Evolutionary conservation across 306 rosid genomes (phyloP).

Genomic region (Senna siamea): DNA sequence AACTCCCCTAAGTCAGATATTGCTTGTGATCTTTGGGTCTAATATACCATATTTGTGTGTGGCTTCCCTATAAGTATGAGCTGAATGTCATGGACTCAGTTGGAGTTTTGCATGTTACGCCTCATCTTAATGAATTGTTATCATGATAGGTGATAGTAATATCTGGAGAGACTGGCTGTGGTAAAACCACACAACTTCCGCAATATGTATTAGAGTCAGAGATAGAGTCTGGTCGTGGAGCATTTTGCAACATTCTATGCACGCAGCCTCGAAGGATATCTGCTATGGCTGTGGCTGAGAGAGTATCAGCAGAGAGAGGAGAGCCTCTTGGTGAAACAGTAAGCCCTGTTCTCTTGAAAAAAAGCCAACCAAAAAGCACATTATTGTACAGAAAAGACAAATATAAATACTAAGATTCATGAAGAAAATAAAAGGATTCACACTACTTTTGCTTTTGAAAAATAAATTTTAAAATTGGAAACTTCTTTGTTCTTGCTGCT

Average conservation of each 20-base stretch:
- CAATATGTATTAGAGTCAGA: constrained; percentile 93
- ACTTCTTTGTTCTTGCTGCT: constrained; percentile 63
- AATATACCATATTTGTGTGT: constrained; percentile 8
- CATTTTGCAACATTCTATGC: constrained; percentile 84
- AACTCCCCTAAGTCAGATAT: constrained; percentile 19
- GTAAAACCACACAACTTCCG: constrained; percentile 98
- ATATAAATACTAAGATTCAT: constrained; percentile 23
- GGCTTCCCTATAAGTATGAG: constrained; percentile 30
- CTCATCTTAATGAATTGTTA: constrained; percentile 32
- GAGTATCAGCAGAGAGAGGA: constrained; percentile 94
- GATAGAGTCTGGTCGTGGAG: constrained; percentile 84
- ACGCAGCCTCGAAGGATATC: constrained; percentile 98
- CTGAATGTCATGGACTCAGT: constrained; percentile 14
- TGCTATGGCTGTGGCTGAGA: constrained; percentile 96
- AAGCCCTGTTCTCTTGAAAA: constrained; percentile 47
- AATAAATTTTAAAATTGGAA: constrained; percentile 46
- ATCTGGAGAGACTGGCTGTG: constrained; percentile 99
- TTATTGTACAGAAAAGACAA: constrained; percentile 24
- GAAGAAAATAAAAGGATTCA: constrained; percentile 37
- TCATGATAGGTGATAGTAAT: constrained; percentile 66
- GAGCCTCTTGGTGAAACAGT: constrained; percentile 96
- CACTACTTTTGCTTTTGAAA: constrained; percentile 34
- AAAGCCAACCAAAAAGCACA: constrained; percentile 17
- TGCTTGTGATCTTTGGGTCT: constrained; percentile 23
- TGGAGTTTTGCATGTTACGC: constrained; percentile 17